These are phyloP conservation scores for Musa schizocarpa DNA, from an alignment of 176 grass and related monocot species.

Conservation along the genomic window DNA sequence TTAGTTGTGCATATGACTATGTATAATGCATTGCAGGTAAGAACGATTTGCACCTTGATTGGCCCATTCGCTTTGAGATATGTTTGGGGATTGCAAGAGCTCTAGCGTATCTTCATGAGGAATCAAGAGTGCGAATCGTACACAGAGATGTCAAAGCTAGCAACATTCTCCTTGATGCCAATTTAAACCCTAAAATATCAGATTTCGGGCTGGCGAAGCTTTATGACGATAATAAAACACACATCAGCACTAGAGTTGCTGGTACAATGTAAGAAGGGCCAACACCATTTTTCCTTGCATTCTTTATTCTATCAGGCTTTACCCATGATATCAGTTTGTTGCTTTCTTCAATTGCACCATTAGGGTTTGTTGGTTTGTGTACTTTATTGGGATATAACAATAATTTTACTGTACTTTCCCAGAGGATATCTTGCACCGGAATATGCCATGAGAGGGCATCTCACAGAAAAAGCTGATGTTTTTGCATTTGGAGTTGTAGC, in stretches of 20 bases:
- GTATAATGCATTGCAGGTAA: neutral
- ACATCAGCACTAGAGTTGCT: neutral
- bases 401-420: neutral
- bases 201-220: constrained; percentile 10
- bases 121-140: constrained; percentile 4
- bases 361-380: neutral
- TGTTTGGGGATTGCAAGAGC: constrained; percentile 3
- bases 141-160: constrained; percentile 13
- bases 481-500: neutral
- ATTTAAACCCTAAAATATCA: constrained; percentile 9
- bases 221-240: neutral
- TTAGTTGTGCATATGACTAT: too few species aligned
- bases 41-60: neutral
- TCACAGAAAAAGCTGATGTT: constrained; percentile 8
- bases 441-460: constrained; percentile 11
- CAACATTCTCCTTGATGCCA: constrained; percentile 5
- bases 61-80: constrained; percentile 2
- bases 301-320: neutral
- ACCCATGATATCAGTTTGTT: neutral
- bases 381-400: neutral
- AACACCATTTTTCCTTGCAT: neutral
- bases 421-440: constrained; percentile 4
- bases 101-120: constrained; percentile 4
- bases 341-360: too few species aligned
- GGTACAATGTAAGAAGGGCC: neutral